Percentiles rank a stretch among this genome's conserved stretches.
These are phyloP conservation scores for Xylariaceae sp. DNA, from an alignment of 2,329 filamentous ascomycete species.

Conservation along the genomic window DNA sequence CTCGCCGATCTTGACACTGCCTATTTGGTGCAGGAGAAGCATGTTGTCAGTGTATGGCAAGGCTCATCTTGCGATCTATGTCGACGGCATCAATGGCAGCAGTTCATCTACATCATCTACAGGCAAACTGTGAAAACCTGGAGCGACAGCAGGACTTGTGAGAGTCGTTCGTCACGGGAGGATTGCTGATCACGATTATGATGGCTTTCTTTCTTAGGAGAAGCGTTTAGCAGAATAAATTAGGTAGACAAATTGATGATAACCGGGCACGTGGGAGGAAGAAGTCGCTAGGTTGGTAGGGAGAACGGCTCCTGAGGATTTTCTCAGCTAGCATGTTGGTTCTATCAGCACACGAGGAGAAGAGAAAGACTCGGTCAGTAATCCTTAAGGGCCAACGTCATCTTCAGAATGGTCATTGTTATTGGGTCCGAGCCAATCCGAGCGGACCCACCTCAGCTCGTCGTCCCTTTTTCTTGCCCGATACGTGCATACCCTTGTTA, in stretches of 20 bases:
- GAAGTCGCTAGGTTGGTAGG: background rate
- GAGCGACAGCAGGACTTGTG: background rate
- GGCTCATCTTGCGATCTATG: constrained; percentile 12
- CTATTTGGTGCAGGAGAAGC: constrained; percentile 86
- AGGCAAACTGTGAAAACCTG: background rate
- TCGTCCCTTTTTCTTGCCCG: background rate
- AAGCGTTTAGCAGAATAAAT: too few species aligned
- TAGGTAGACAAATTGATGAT: background rate
- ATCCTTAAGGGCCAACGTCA: background rate
- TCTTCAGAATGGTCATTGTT: background rate
- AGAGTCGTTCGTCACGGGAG: background rate
- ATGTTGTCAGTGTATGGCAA: constrained; percentile 44
- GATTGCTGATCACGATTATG: background rate
- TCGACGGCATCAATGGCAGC: background rate
- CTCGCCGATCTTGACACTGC: constrained; percentile 90
- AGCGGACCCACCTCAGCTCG: background rate
- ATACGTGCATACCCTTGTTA: background rate
- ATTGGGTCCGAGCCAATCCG: background rate
- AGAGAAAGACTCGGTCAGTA: background rate
- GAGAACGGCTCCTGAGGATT: background rate
- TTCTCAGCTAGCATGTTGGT: background rate
- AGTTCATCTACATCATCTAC: constrained; percentile 1
- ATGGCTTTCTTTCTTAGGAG: too few species aligned
- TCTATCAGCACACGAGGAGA: background rate
- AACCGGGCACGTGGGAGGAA: background rate